A percentile compares a stretch with the other conserved stretches of the same genome.
Conservation (phyloP, 108 stramenopile genomes). For the Epithemia pelagica region DNA sequence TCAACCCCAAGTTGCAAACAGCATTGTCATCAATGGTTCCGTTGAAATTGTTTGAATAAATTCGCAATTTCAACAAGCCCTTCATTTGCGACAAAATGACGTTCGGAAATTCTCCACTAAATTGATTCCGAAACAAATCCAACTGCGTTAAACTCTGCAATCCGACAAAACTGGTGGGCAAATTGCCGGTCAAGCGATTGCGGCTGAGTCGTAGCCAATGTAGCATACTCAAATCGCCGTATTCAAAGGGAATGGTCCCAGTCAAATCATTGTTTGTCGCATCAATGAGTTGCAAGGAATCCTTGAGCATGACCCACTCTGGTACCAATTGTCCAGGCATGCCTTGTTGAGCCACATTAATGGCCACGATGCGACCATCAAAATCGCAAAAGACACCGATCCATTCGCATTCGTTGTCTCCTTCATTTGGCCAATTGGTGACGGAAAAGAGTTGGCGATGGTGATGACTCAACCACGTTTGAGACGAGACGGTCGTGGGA, state of each 20-base stretch:
- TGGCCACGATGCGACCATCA: background rate
- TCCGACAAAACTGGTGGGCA: background rate
- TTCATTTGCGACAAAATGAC: background rate
- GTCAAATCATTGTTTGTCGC: constrained; percentile 29
- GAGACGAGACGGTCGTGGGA: background rate
- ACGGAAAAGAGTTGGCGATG: background rate
- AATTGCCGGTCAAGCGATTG: background rate
- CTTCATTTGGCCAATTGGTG: background rate
- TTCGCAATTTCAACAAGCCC: background rate
- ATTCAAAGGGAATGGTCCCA: constrained; percentile 40
- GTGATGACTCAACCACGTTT: too few species aligned
- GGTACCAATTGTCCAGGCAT: background rate
- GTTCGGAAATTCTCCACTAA: background rate
- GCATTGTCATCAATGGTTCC: background rate
- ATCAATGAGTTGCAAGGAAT: background rate
- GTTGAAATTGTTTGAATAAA: background rate
- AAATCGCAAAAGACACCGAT: background rate
- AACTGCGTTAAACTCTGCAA: background rate
- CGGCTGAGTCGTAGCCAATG: background rate
- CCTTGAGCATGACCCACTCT: background rate
- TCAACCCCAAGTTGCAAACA: background rate
- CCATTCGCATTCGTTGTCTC: background rate
- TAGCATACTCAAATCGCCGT: constrained; percentile 27
- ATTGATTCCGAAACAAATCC: background rate
- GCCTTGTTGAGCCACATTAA: background rate